Percentiles rank a stretch among this genome's conserved stretches.
Conservation (phyloP, 2,329 filamentous ascomycete species). For the Pseudocercospora cruenta region DNA sequence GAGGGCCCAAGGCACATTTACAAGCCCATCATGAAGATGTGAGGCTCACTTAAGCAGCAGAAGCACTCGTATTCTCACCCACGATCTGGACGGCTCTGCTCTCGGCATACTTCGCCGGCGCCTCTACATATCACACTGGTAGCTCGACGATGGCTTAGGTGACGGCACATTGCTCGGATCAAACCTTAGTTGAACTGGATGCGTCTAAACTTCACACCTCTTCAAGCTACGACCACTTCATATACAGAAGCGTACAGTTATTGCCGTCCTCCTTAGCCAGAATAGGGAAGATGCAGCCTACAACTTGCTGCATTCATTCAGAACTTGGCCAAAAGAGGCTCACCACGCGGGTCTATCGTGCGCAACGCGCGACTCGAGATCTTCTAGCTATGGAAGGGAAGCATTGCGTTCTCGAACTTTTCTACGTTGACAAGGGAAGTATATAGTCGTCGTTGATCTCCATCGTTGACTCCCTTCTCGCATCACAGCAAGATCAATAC, state of each 20-base stretch:
- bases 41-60: neutral
- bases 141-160: neutral
- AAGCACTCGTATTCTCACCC: neutral
- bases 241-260: neutral
- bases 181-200: slow-evolving; percentile 13
- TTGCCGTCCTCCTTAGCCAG: neutral
- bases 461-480: neutral
- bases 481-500: slow-evolving; percentile 6
- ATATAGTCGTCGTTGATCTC: neutral
- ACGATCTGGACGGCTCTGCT: neutral
- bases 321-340: neutral
- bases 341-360: neutral
- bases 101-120: neutral
- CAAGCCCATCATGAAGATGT: too few relatives aligned
- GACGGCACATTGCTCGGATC: slow-evolving; percentile 7
- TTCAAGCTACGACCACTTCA: neutral
- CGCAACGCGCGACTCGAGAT: slow-evolving; percentile 4
- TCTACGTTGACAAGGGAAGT: neutral
- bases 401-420: neutral
- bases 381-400: neutral
- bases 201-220: slow-evolving; percentile 5
- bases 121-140: neutral
- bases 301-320: neutral
- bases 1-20: too few relatives aligned
- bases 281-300: neutral